These are phyloP conservation scores for Tribonema minus DNA, from an alignment of 108 stramenopile species.

Conservation along the genomic window DNA sequence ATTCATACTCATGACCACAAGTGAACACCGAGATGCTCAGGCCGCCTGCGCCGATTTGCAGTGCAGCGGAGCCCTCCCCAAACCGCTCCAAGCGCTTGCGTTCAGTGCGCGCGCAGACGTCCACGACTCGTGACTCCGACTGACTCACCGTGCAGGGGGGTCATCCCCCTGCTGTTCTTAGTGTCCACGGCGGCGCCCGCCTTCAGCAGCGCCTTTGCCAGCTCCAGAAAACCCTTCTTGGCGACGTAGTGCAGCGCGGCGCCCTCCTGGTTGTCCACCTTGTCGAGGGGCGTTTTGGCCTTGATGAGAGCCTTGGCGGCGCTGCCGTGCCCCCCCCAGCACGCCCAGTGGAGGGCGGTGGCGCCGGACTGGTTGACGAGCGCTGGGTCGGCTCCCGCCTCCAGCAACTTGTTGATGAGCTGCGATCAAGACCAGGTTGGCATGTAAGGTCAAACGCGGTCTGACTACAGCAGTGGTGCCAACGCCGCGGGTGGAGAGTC, in stretches of 20 bases:
- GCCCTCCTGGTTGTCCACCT: constrained; percentile 32
- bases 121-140: no score
- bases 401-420: not conserved
- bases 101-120: no score
- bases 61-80: no score
- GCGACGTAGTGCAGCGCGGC: constrained; percentile 39
- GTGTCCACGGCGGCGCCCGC: constrained; percentile 28
- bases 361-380: no score
- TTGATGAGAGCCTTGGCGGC: no score
- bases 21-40: no score
- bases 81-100: no score
- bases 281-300: constrained; percentile 14
- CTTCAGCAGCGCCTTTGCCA: constrained; percentile 20
- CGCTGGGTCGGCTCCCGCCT: no score
- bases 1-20: no score
- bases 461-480: not conserved
- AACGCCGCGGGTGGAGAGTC: not conserved
- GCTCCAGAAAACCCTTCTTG: constrained; percentile 25
- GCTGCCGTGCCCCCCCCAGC: no score
- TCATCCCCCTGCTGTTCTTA: constrained; percentile 21
- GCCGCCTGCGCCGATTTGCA: no score
- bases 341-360: no score
- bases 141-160: constrained; percentile 33
- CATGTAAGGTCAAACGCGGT: not conserved
- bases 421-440: not conserved